Percentiles rank a stretch among this genome's conserved stretches.
phyloP scores from a whole-genome alignment of 768 basidiomycete genomes.

The Pleurotus platypus region DNA sequence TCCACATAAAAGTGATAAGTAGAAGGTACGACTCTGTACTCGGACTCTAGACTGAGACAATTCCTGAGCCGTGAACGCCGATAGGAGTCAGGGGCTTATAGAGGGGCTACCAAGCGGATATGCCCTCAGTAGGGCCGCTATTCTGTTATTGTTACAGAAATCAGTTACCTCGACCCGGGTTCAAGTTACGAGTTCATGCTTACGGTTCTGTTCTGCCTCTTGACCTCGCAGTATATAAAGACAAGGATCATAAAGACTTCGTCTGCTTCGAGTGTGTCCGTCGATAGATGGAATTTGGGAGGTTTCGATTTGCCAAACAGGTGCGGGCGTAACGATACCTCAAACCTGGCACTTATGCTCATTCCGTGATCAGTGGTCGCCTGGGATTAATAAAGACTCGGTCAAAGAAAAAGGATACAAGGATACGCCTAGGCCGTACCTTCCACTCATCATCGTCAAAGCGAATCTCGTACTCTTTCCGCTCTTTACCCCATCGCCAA shows the following conservation, averaged over 20 bases:
- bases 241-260: constrained; percentile 35
- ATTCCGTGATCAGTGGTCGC: constrained; percentile 18
- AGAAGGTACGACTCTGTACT: too few species aligned
- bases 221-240: constrained; percentile 31
- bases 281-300: constrained; percentile 33
- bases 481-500: constrained; percentile 41
- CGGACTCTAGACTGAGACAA: too few species aligned
- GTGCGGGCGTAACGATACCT: constrained; percentile 45
- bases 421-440: constrained; percentile 19
- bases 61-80: too few species aligned
- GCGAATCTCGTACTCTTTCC: constrained; percentile 41
- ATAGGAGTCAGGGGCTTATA: too few species aligned
- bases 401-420: not conserved
- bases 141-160: too few species aligned
- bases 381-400: not conserved
- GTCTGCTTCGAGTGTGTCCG: constrained; percentile 34
- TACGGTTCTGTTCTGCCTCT: constrained; percentile 31
- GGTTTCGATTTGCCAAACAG: constrained; percentile 42
- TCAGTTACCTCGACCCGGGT: too few species aligned
- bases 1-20: too few species aligned
- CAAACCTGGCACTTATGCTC: constrained; percentile 33
- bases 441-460: constrained; percentile 47
- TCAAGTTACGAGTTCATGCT: not conserved
- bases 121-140: too few species aligned
- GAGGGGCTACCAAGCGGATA: too few species aligned